These are phyloP conservation scores for Aethionema arabicum DNA, from an alignment of 345 rosid genomes.

Conservation along the genomic window DNA sequence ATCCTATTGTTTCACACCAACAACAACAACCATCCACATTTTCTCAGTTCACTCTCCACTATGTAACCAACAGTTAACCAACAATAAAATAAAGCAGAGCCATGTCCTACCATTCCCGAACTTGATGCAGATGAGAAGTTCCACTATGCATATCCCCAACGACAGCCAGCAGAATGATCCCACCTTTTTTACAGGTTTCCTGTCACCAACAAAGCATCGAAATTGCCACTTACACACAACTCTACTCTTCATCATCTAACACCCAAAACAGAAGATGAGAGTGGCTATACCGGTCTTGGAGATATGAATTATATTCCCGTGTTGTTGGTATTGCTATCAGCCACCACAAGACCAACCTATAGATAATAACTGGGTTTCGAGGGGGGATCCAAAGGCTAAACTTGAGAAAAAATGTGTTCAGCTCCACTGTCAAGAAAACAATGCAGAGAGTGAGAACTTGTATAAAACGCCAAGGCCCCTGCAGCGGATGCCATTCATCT, in stretches of 20 bases:
- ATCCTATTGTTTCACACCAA: conserved; percentile 44
- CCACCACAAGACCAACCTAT: conserved; percentile 97
- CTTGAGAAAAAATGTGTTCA: conserved; percentile 97
- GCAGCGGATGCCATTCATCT: conserved; percentile 98
- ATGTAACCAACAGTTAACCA: not conserved
- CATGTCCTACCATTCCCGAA: conserved; percentile 77
- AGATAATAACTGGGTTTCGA: conserved; percentile 81
- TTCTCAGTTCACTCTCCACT: conserved; percentile 3
- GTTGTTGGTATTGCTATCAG: conserved; percentile 94
- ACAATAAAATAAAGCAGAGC: not conserved
- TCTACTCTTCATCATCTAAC: not conserved
- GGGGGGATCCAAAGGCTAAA: conserved; percentile 98
- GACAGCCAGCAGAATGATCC: conserved; percentile 99
- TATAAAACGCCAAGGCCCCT: conserved; percentile 94
- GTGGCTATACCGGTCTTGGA: conserved; percentile 72
- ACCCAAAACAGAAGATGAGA: conserved; percentile 8
- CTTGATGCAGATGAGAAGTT: conserved; percentile 95
- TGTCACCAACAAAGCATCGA: conserved; percentile 30
- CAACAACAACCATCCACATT: not conserved
- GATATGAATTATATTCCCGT: conserved; percentile 94
- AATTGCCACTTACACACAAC: conserved; percentile 8
- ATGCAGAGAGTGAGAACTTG: conserved; percentile 92
- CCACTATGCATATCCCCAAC: conserved; percentile 88
- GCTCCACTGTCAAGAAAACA: conserved; percentile 82
- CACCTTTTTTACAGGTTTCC: conserved; percentile 83